Base-by-base conservation (phyloP, 192 early-diverging fungal genomes). In the Cetraspora pellucida region DNA sequence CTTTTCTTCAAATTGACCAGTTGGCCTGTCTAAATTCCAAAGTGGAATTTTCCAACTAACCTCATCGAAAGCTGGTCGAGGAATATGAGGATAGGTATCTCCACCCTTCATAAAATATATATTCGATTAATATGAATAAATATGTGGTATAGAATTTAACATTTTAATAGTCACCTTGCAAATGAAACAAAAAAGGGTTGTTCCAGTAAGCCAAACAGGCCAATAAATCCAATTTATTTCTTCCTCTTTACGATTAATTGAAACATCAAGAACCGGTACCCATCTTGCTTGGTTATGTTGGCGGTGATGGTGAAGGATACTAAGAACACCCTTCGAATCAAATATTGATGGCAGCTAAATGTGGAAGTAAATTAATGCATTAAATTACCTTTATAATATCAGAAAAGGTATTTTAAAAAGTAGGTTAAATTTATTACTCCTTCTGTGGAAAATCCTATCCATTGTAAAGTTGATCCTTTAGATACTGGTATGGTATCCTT, bases 371-470 rank as follows among this genome's bases (percentile, higher is more conserved):
- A 28, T 65, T 69, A 45, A 30, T 69, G 13, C 21, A 10, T 73
- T 80, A 55, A n/a, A 65, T 59, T 19, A 61, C 74, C 57, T 14
- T 45, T 25, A 57, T 25, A 49, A 17, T 43, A 47, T 49, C 10
- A 44, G 57, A 21, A 10, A 30, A 54, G 5, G 4, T 16, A 50
- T 49, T 68, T 19, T 28, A 61, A 10, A n/a, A 9, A 55, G 16
- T n/a, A 61, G 16, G 16, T 68, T 46, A 46, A 31, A 10, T 78
- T 50, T 21, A 47, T 82, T 80, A 90, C 90, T 30, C 89, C 90
- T 17, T 86, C 83, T 61, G 95, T 92, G 21, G 94, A 93, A 77
- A 97, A 96, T 6, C 95, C 95, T 7, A 88, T 77, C 97, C 97
- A 99, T 17, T 79, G 80, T 19, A 98, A 74, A 49, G 85, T 85